phyloP scores from a whole-genome alignment of 1,284 basidiomycete species.

The Moesziomyces antarcticus region DNA sequence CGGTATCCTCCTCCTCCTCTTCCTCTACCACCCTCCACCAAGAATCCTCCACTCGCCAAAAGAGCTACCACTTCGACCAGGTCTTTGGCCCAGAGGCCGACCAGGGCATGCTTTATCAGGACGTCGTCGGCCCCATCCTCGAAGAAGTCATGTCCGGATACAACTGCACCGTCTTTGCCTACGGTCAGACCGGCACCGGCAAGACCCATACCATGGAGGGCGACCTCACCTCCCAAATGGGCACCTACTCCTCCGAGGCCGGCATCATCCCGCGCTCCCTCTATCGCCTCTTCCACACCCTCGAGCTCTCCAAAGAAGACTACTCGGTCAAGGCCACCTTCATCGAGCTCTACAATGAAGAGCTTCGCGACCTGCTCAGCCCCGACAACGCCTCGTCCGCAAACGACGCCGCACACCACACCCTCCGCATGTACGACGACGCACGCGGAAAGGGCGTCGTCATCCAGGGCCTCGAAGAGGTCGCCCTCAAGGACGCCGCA shows the following conservation, averaged over 20 bases:
- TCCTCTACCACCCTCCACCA: slow-evolving; percentile 37
- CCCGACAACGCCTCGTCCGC: slow-evolving; percentile 27
- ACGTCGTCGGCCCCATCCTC: slow-evolving; percentile 91
- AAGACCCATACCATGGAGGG: slow-evolving; percentile 80
- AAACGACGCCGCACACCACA: slow-evolving; percentile 17
- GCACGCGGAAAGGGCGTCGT: slow-evolving; percentile 78
- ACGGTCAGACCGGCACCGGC: slow-evolving; percentile 98
- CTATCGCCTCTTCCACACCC: slow-evolving; percentile 88
- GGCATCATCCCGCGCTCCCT: slow-evolving; percentile 98
- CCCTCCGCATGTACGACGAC: slow-evolving; percentile 83
- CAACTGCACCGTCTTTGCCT: slow-evolving; percentile 98
- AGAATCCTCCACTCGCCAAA: slow-evolving; percentile 48
- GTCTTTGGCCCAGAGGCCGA: slow-evolving; percentile 96
- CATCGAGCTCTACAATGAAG: slow-evolving; percentile 99
- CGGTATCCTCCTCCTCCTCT: slow-evolving; percentile 43
- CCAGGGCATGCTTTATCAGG: slow-evolving; percentile 91
- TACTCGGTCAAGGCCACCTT: slow-evolving; percentile 94
- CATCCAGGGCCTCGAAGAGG: slow-evolving; percentile 94
- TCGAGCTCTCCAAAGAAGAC: slow-evolving; percentile 78
- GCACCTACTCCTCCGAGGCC: slow-evolving; percentile 86
- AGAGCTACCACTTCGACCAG: slow-evolving; percentile 65
- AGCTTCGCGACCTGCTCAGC: slow-evolving; percentile 78
- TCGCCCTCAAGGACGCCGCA: slow-evolving; percentile 81
- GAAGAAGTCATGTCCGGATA: slow-evolving; percentile 93
- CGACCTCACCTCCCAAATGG: slow-evolving; percentile 71